Percentiles rank a stretch among this genome's conserved stretches.
Evolutionary conservation across 1,139 yeast species (phyloP).

Genomic region (Nakaseomyces bracarensis): DNA sequence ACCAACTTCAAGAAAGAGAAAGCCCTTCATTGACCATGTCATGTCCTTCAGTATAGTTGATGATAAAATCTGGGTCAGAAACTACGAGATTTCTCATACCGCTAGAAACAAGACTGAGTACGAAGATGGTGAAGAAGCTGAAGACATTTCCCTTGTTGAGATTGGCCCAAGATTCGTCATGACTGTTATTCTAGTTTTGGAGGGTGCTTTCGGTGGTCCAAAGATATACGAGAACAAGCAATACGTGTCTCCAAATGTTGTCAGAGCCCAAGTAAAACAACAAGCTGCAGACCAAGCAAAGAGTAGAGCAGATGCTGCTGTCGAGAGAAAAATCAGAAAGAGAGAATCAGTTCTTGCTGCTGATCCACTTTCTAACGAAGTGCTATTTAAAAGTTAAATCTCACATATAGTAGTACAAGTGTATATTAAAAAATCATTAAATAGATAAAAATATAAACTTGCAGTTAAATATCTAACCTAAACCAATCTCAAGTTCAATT

Average conservation of each 20-base stretch:
- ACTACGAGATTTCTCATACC: constrained; percentile 83
- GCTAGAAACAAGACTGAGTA: constrained; percentile 43
- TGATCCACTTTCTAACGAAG: constrained; percentile 80
- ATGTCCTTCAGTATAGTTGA: constrained; percentile 89
- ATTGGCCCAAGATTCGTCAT: constrained; percentile 95
- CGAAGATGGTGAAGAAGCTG: constrained; percentile 33
- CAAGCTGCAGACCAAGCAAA: constrained; percentile 75
- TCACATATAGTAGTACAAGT: not conserved
- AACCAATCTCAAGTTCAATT: too few species aligned
- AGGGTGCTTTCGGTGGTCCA: constrained; percentile 97
- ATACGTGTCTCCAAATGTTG: constrained; percentile 91
- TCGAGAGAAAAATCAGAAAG: constrained; percentile 63
- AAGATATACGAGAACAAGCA: constrained; percentile 95
- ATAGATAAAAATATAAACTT: too few species aligned
- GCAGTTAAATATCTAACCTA: too few species aligned
- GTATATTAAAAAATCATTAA: too few species aligned
- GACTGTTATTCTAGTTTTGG: constrained; percentile 84
- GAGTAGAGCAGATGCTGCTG: constrained; percentile 71
- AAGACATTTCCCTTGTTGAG: constrained; percentile 71
- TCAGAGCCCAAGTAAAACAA: constrained; percentile 79
- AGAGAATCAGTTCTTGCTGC: constrained; percentile 67
- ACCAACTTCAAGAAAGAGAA: constrained; percentile 85
- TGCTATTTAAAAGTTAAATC: constrained; percentile 48
- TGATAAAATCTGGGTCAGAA: constrained; percentile 91
- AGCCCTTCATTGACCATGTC: constrained; percentile 93